Conservation (phyloP, 768 basidiomycete genomes). For the Lentinula sp. region DNA sequence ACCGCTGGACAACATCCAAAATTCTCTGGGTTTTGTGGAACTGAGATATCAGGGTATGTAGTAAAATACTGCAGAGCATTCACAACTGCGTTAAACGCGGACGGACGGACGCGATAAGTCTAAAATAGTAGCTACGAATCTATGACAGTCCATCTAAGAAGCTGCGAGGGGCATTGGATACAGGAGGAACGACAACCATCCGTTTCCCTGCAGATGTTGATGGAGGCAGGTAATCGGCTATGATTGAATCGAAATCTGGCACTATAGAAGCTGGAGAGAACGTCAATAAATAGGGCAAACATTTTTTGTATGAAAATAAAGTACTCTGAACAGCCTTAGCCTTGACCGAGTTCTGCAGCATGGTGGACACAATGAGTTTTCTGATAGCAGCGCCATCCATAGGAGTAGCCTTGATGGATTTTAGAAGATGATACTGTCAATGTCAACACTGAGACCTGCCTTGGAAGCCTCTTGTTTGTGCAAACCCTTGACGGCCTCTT, state of each 20-base stretch:
- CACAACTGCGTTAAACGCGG: no score
- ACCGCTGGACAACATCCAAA: no score
- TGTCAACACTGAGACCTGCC: constrained; percentile 21
- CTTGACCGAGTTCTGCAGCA: constrained; percentile 49
- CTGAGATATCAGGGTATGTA: no score
- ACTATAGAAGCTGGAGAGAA: constrained; percentile 32
- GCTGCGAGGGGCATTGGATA: constrained; percentile 17
- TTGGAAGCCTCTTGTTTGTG: constrained; percentile 32
- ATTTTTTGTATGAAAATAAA: neutral
- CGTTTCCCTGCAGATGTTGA: constrained; percentile 7
- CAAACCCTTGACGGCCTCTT: constrained; percentile 15
- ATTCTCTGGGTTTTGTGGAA: no score
- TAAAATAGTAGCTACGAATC: constrained; percentile 3
- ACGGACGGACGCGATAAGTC: neutral
- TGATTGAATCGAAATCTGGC: constrained; percentile 64
- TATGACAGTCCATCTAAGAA: constrained; percentile 38
- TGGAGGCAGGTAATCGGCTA: constrained; percentile 64
- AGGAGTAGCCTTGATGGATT: constrained; percentile 21
- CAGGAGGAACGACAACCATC: constrained; percentile 12
- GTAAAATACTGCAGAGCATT: no score
- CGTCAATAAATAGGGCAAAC: constrained; percentile 8
- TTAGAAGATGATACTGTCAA: neutral
- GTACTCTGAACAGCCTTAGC: constrained; percentile 42
- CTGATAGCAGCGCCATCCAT: constrained; percentile 65
- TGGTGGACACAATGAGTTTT: constrained; percentile 55